Conservation (phyloP, 352 stramenopile species). For the Phytophthora litchii region DNA sequence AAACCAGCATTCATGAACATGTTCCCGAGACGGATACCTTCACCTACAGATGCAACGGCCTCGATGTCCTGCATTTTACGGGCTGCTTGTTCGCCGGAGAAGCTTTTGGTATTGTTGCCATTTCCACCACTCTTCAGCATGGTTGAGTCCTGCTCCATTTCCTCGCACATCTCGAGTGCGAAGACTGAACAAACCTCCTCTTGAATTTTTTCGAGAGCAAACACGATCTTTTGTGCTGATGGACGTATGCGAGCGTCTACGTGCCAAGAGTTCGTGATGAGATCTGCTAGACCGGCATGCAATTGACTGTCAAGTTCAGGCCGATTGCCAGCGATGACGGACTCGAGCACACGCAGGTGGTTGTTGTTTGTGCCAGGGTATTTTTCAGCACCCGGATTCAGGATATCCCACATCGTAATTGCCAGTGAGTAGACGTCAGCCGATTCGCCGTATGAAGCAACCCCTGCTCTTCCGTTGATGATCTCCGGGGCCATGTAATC, state of each 20-base stretch:
- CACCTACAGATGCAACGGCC: slow-evolving; percentile 42
- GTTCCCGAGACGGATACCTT: slow-evolving; percentile 57
- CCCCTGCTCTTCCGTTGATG: slow-evolving; percentile 58
- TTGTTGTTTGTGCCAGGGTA: slow-evolving; percentile 57
- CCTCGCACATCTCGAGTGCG: slow-evolving; percentile 38
- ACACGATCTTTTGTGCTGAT: slow-evolving; percentile 50
- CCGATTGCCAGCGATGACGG: slow-evolving; percentile 46
- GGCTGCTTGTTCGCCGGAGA: slow-evolving; percentile 28
- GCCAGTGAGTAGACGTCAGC: slow-evolving; percentile 75
- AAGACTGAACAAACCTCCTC: slow-evolving; percentile 51
- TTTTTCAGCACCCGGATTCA: slow-evolving; percentile 54
- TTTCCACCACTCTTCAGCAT: slow-evolving; percentile 30
- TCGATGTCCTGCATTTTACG: slow-evolving; percentile 50
- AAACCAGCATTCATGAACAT: slow-evolving; percentile 64
- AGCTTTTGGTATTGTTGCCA: slow-evolving; percentile 27
- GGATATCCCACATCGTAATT: slow-evolving; percentile 79
- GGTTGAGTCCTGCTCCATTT: slow-evolving; percentile 34
- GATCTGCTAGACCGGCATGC: slow-evolving; percentile 34
- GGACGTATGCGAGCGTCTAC: slow-evolving; percentile 43
- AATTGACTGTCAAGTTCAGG: slow-evolving; percentile 43
- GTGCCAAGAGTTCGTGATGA: slow-evolving; percentile 52
- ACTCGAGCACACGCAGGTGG: slow-evolving; percentile 55
- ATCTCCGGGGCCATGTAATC: slow-evolving; percentile 83
- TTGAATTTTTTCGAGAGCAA: slow-evolving; percentile 49
- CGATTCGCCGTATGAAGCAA: slow-evolving; percentile 59